phyloP scores from a whole-genome alignment of 768 basidiomycete genomes.

The Epithele typhae region DNA sequence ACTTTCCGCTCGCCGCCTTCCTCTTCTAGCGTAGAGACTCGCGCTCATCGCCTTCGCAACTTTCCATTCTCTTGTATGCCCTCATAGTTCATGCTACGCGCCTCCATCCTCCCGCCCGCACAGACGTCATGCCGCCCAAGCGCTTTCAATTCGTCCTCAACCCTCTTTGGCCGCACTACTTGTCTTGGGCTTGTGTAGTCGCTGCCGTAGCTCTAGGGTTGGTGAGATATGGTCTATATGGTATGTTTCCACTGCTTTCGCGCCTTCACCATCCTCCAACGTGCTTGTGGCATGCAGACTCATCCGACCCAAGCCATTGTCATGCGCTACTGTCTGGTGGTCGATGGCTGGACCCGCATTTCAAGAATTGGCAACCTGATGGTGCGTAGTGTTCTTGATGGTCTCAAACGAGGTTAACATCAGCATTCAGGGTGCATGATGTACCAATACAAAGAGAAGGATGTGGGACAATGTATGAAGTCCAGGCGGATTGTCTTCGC shows the following conservation, averaged over 20 bases:
- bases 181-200: conserved; percentile 34
- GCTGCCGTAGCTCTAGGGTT: conserved; percentile 42
- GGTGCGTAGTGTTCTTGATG: conserved; percentile 39
- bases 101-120: too few species aligned
- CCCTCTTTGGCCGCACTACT: conserved; percentile 48
- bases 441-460: conserved; percentile 52
- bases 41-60: too few species aligned
- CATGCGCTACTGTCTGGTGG: conserved; percentile 65
- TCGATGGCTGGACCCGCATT: conserved; percentile 67
- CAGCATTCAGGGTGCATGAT: conserved; percentile 72
- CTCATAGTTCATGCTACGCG: too few species aligned
- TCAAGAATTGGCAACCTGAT: conserved; percentile 83
- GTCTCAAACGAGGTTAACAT: background rate
- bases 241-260: conserved; percentile 31
- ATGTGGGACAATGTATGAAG: conserved; percentile 52
- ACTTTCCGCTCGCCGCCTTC: too few species aligned
- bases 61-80: too few species aligned
- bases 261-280: too few species aligned
- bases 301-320: conserved; percentile 70
- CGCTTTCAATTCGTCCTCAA: conserved; percentile 24
- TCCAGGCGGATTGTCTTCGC: conserved; percentile 66
- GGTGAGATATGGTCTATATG: conserved; percentile 38
- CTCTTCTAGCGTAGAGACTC: too few species aligned
- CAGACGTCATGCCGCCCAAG: conserved; percentile 21
- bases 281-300: conserved; percentile 44